Percentiles rank a stretch among this genome's conserved stretches.
Conservation (phyloP, 2,329 filamentous ascomycete species). For the Amauroascus niger region DNA sequence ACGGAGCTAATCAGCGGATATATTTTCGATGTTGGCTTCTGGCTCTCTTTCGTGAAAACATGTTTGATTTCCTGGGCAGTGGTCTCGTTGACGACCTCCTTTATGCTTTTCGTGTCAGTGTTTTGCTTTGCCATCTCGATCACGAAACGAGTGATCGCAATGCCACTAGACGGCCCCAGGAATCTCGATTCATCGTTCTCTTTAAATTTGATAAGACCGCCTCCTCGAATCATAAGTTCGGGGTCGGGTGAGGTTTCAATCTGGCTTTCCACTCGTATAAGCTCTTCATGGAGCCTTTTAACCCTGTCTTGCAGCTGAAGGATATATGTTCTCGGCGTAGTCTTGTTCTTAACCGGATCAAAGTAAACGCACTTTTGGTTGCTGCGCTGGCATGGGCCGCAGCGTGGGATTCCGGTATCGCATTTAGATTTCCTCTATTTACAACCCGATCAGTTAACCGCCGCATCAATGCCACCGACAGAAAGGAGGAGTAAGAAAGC, state of each 20-base stretch:
- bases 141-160: conserved; percentile 84
- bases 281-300: conserved; percentile 67
- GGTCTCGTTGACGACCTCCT: conserved; percentile 77
- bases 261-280: conserved; percentile 68
- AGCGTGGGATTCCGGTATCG: conserved; percentile 83
- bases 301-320: conserved; percentile 84
- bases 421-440: conserved; percentile 84
- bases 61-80: conserved; percentile 57
- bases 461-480: background rate
- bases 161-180: conserved; percentile 86
- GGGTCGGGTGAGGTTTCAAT: conserved; percentile 60
- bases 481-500: background rate
- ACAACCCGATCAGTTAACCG: background rate
- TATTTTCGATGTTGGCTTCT: conserved; percentile 62
- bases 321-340: conserved; percentile 85
- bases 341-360: conserved; percentile 75
- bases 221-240: conserved; percentile 78
- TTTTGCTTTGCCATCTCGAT: conserved; percentile 96
- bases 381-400: conserved; percentile 82
- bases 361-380: conserved; percentile 92
- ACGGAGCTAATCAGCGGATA: conserved; percentile 84
- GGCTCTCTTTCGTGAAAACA: conserved; percentile 56
- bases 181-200: conserved; percentile 84
- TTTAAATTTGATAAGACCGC: conserved; percentile 73
- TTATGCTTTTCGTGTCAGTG: conserved; percentile 81